Evolutionary conservation across 192 early-diverging fungal genomes (phyloP), one percentile per base, ranked within the genome.

Genomic region (Globomyces pollinis-pini): DNA sequence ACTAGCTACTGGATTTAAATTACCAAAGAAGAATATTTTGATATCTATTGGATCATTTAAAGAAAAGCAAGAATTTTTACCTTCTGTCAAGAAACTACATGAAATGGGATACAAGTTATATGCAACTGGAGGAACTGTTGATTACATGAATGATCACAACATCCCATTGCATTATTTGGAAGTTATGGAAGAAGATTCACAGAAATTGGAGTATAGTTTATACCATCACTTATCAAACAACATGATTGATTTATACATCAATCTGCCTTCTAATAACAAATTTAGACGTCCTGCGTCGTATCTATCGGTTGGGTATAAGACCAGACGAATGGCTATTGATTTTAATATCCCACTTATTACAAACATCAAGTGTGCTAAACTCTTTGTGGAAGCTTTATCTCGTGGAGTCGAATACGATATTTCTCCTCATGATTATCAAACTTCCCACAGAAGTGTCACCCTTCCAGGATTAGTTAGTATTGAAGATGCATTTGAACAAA

Each of bases 291-390:
- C 93, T 41, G 91, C 96, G 26, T 86, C 82, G 61, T 99, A 97
- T 70, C 88, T 96, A 70, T 88, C 85, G 57, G 88, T 86, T 62
- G 96, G 96, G 31, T 99, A 99, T 77, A 83, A 84, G 60, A 88
- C 88, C 57, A 87, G 96, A 55, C 85, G 96, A 66, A 91, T 99
- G 91, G 96, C 96, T 30, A 89, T 99, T 26, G 96, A 99, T 72
- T 91, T 91, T 61, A 90, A 90, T 36, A 78, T 99, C 43, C 96
- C 96, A 7, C 75, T 99, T 65, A 93, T 99, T 68, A 99, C 96
- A 58, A 99, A 99, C 66, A 84, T 99, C 77, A 99, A 99, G 78
- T 97, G 94, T 66, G 96, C 96, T 62, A 96, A 97, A 79, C 69
- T 99, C 54, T 97, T 99, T 60, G 76, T 99, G 38, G 96, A 99